phyloP scores from a whole-genome alignment of 75 land plant species.

The Sequoiadendron giganteum region DNA sequence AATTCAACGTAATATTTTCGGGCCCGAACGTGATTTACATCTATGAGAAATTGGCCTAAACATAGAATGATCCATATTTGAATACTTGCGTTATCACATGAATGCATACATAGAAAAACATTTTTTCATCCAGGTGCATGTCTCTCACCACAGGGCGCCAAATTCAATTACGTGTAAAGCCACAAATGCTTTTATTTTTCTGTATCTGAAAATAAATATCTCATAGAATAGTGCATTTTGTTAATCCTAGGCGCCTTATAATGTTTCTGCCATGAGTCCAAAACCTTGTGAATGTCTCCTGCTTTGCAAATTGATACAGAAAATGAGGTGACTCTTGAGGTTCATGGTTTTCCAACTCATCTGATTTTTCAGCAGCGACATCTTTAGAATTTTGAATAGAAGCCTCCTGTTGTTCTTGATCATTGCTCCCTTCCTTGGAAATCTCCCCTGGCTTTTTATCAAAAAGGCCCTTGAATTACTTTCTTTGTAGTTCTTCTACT shows the following conservation, averaged over 20 bases:
- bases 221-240: conserved; percentile 13
- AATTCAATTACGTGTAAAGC: neutral
- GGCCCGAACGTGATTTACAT: neutral
- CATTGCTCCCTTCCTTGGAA: conserved; percentile 36
- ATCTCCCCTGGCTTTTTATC: conserved; percentile 97
- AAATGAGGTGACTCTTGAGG: neutral
- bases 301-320: neutral
- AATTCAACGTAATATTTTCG: neutral
- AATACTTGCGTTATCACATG: neutral
- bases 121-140: no score
- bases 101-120: neutral
- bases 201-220: neutral
- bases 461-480: conserved; percentile 93
- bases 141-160: neutral
- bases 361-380: neutral
- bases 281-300: neutral
- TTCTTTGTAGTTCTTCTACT: conserved; percentile 53
- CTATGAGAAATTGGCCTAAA: neutral
- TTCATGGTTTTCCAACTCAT: neutral
- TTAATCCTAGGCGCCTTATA: neutral
- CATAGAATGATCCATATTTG: neutral
- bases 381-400: neutral
- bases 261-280: neutral
- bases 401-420: neutral
- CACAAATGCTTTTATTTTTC: neutral